A percentile compares a stretch with the other conserved stretches of the same genome.
phyloP scores from a whole-genome alignment of 108 stramenopile genomes.

The Schizochytrium sp. region DNA sequence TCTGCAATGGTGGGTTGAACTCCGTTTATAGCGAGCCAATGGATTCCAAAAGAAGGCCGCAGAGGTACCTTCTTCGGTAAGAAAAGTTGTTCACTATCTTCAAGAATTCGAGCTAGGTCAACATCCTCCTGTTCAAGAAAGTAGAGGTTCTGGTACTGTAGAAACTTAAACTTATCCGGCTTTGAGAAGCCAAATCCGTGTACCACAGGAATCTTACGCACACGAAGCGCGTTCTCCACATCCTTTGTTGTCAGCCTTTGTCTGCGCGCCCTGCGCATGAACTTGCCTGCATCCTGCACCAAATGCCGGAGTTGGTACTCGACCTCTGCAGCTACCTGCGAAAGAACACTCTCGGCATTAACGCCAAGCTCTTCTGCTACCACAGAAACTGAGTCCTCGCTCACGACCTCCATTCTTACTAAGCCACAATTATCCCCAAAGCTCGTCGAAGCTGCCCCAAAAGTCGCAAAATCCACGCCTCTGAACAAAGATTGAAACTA shows the following conservation, averaged over 20 bases:
- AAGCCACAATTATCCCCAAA: too few species aligned
- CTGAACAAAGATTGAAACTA: too few species aligned
- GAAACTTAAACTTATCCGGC: constrained; percentile 5
- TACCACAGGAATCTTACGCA: constrained; percentile 3
- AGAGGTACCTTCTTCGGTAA: constrained; percentile 59
- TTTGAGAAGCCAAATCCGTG: constrained; percentile 41
- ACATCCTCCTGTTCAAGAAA: constrained; percentile 57
- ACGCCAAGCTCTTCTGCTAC: constrained; percentile 59
- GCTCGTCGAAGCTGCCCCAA: too few species aligned
- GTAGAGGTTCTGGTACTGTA: constrained; percentile 12
- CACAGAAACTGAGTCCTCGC: constrained; percentile 51
- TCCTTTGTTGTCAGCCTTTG: constrained; percentile 21
- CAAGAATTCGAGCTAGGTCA: constrained; percentile 32
- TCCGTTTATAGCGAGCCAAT: constrained; percentile 54
- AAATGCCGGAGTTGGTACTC: constrained; percentile 43
- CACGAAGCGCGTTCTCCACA: constrained; percentile 31
- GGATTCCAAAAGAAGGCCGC: constrained; percentile 42
- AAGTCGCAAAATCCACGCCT: too few species aligned
- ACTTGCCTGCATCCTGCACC: constrained; percentile 50
- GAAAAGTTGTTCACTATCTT: constrained; percentile 41
- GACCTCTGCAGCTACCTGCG: constrained; percentile 46
- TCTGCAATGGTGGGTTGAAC: constrained; percentile 57
- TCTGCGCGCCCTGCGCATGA: constrained; percentile 53
- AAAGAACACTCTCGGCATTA: constrained; percentile 38
- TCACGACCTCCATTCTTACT: background rate